Evolutionary conservation across 202 grass and related monocot species (phyloP), one percentile per base, ranked within the genome.

Genomic region (Setaria italica): DNA sequence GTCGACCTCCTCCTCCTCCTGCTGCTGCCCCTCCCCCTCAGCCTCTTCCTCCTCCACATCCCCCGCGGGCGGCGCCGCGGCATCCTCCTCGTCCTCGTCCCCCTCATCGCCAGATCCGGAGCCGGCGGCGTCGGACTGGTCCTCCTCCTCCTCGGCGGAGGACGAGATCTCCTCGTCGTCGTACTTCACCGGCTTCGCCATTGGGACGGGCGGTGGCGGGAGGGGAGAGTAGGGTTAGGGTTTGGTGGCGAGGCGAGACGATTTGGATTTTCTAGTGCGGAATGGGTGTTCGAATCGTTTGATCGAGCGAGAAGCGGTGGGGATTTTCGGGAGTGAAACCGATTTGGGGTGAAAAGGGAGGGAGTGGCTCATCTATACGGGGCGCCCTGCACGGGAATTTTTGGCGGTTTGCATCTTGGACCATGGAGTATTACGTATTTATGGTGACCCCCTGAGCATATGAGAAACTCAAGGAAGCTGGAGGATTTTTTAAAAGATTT

Each of bases 141-240:
- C 82, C 11, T 82, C 91, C 42, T 91, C 84, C 87, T 87, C 92
- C 81, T 88, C 92, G 62, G 53, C 68, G 6, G 90, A 86, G 76
- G 81, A 83, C 11, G 90, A 91, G 77, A 81, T 85, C 74, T 84
- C 75, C 0, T 94, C 90, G 1, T 94, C 90, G 34, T 90, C 90
- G 88, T 95, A 92, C 85, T 92, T 92, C 17, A 84, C 56, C 76
- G 89, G 83, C 83, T 85, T 94, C 74, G 84, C 89, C 89, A 94
- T 91, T 72, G 59, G 59, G 45, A 62, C 17, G 67, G 7, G 83
- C 19, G 34, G 77, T 54, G 81, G 60, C 57, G 13, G 49, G 56
- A 59, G 32, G 47, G 25, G 5, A 17, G 9, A 35, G 46, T 90
- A 87, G 74, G 85, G 84, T 90, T 87, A 84, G 85, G 84, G 80